Evolutionary conservation across 1,284 basidiomycete genomes (phyloP).

Genomic region (Ganoderma resinaceum): DNA sequence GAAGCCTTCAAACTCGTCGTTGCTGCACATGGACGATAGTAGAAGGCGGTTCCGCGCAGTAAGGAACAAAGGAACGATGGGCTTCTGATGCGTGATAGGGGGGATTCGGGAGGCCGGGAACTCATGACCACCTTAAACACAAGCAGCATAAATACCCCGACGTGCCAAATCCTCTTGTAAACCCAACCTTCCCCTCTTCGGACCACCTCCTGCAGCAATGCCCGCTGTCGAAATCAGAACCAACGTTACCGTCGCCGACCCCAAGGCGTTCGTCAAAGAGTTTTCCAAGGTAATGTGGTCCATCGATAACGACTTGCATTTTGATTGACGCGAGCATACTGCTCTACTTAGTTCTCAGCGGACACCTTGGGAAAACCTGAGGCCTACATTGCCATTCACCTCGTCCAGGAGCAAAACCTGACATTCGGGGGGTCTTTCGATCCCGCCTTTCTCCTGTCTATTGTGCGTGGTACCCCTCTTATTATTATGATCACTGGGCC

Average conservation of each 20-base stretch:
- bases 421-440: slow-evolving; percentile 67
- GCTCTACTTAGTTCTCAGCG: slow-evolving; percentile 53
- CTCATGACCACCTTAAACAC: slow-evolving; percentile 11
- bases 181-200: not conserved
- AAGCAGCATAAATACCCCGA: slow-evolving; percentile 10
- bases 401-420: slow-evolving; percentile 62
- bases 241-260: slow-evolving; percentile 64
- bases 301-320: slow-evolving; percentile 10
- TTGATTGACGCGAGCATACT: slow-evolving; percentile 1
- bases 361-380: slow-evolving; percentile 62
- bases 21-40: not conserved
- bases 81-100: not conserved
- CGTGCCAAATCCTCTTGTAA: not conserved
- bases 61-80: not conserved
- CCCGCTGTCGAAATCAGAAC: slow-evolving; percentile 61
- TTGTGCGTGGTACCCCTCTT: not conserved
- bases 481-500: not conserved
- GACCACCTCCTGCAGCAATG: slow-evolving; percentile 45
- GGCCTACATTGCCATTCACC: slow-evolving; percentile 55
- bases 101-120: not conserved
- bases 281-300: slow-evolving; percentile 59
- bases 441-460: slow-evolving; percentile 55
- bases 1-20: not conserved
- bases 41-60: not conserved
- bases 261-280: slow-evolving; percentile 60